Base-by-base conservation (phyloP, 1,139 yeast genomes). In the Nakaseomyces delphensis region DNA sequence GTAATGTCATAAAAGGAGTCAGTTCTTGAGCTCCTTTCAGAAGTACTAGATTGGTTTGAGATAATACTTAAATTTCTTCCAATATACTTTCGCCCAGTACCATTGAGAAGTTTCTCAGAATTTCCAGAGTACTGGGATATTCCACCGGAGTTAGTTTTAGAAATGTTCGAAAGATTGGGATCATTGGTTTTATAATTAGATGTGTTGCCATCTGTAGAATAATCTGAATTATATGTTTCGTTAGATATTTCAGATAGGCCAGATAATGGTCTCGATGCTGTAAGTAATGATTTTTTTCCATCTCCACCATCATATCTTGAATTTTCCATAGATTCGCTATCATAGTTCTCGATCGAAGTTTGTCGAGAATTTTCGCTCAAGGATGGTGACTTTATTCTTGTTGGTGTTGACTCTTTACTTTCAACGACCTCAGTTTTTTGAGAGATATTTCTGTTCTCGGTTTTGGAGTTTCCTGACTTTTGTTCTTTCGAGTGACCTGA, bases 201-300 rank as follows among this genome's bases (percentile, higher is more conserved):
- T 8, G 49, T 50, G 19, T 58, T 57, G 0, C 62, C 65, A 48
- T 62, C 65, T 6, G 64, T 61, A 0, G 67, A 63, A 43, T 61
- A 59, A 39, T 63, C 67, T 3, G 63, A 64, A 24, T 51, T 55
- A 21, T 74, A 72, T 1, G 79, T 74, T 49, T 74, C 67, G 51
- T 78, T 83, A 41, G 83, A 77, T 32, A 73, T 54, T 50, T 78
- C 84, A 0, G 89, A 80, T 2, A 80, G 64, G 63, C 79, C 74
- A 0, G 89, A 80, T 4, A 77, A 68, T 2, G 89, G 87, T 42
- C 70, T 62, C 16, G 49, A 30, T 6, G 48, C 35, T 2, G 48
- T 41, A 5, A 20, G 10, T 4, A 16, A 20, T 3, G 49, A 36
- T 27, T 45, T 54, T 20, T 45, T 46, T 13, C 40, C 39, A 16